Percentiles rank a stretch among this genome's conserved stretches.
phyloP scores from a whole-genome alignment of 192 early-diverging fungal species.

The Podila minutissima region DNA sequence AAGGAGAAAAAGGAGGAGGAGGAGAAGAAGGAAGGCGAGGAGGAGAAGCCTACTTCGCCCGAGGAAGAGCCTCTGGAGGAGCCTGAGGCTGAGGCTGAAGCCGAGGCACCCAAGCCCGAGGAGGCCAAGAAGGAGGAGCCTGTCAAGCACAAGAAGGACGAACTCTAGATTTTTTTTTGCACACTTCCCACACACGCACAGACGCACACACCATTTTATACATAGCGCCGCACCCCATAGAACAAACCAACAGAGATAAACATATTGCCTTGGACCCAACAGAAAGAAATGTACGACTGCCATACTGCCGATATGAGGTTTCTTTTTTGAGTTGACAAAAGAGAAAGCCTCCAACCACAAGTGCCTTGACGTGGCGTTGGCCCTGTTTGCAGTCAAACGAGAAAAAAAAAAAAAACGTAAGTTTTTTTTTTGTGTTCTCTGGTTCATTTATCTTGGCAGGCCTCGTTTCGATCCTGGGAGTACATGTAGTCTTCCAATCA shows the following conservation, averaged over 20 bases:
- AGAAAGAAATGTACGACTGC: too few relatives aligned
- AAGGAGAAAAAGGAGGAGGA: conserved; percentile 37
- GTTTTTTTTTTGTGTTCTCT: neutral
- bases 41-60: conserved; percentile 6
- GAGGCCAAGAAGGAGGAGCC: conserved; percentile 13
- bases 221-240: too few relatives aligned
- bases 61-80: conserved; percentile 15
- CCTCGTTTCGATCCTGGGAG: neutral
- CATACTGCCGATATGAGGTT: too few relatives aligned
- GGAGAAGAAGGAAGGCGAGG: conserved; percentile 26
- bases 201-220: too few relatives aligned
- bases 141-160: conserved; percentile 41
- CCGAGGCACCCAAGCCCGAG: neutral
- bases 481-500: neutral
- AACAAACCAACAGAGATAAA: too few relatives aligned
- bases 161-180: conserved; percentile 19
- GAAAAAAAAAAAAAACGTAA: neutral
- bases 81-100: neutral
- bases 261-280: too few relatives aligned
- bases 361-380: too few relatives aligned
- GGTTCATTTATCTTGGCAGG: conserved; percentile 1
- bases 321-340: too few relatives aligned
- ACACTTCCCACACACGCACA: too few relatives aligned
- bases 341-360: too few relatives aligned
- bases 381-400: too few relatives aligned